Percentiles rank a stretch among this genome's conserved stretches.
Evolutionary conservation across 768 basidiomycete genomes (phyloP).

Genomic region (Termitomyces sp.): DNA sequence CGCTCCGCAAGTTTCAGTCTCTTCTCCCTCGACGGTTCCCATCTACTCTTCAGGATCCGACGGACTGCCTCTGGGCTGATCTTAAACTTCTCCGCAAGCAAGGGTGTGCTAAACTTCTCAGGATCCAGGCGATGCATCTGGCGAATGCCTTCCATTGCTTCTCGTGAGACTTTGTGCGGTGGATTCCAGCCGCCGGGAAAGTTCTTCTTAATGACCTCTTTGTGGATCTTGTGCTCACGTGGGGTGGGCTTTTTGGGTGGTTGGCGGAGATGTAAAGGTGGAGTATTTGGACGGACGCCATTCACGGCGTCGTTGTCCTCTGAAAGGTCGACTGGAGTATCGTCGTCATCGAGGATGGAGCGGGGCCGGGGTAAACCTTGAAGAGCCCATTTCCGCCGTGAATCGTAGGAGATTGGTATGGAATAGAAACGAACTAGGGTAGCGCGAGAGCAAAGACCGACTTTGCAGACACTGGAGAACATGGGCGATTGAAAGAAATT

Average conservation of each 20-base stretch:
- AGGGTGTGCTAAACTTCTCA: conserved; percentile 53
- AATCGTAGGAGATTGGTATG: conserved; percentile 2
- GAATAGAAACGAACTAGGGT: conserved; percentile 18
- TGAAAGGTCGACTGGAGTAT: conserved; percentile 38
- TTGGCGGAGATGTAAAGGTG: conserved; percentile 29
- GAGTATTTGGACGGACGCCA: conserved; percentile 29
- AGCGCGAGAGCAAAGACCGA: conserved; percentile 12
- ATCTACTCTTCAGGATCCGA: conserved; percentile 72
- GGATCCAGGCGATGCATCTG: conserved; percentile 62
- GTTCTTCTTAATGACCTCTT: conserved; percentile 39
- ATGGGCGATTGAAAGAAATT: conserved; percentile 13
- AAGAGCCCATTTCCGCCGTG: conserved; percentile 33
- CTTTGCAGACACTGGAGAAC: conserved; percentile 19
- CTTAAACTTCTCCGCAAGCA: conserved; percentile 72
- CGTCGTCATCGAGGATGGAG: conserved; percentile 45
- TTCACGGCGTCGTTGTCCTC: conserved; percentile 49
- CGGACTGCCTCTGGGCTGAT: conserved; percentile 79
- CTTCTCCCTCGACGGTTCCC: conserved; percentile 55
- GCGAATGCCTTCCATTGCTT: conserved; percentile 79
- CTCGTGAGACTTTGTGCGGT: conserved; percentile 72
- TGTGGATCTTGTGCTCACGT: conserved; percentile 43
- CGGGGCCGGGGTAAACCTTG: conserved; percentile 30
- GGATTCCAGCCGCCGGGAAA: conserved; percentile 75
- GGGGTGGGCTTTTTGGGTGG: conserved; percentile 40
- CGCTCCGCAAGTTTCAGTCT: conserved; percentile 41